These are phyloP conservation scores for Solanum acaule DNA, from an alignment of 257 asterid genomes.

Conservation along the genomic window DNA sequence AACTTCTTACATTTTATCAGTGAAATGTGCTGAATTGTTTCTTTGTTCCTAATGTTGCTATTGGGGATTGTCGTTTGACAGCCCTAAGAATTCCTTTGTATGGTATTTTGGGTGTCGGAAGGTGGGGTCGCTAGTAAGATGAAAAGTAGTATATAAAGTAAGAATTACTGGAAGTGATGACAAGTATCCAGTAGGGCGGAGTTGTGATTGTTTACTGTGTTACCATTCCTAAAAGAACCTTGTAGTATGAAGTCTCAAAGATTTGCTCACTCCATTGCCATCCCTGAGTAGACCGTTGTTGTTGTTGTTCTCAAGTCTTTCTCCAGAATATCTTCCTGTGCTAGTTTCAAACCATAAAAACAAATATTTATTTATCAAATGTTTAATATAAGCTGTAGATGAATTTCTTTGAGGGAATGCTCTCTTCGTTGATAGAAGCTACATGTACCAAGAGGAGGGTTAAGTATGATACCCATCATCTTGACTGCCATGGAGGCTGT, in stretches of 20 bases:
- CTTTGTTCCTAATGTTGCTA: neutral
- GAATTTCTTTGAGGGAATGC: neutral
- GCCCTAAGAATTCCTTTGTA: neutral
- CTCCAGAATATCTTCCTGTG: neutral
- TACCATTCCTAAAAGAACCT: neutral
- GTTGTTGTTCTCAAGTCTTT: neutral
- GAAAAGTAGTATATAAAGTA: neutral
- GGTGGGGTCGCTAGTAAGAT: neutral
- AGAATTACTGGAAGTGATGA: neutral
- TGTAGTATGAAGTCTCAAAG: neutral
- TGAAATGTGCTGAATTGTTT: constrained; percentile 1
- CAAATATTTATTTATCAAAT: neutral
- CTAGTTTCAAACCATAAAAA: neutral
- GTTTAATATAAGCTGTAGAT: neutral
- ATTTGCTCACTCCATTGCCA: neutral
- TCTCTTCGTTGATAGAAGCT: neutral
- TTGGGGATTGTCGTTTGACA: neutral
- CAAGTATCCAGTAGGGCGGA: neutral
- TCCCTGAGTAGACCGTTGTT: neutral
- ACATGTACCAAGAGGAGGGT: neutral
- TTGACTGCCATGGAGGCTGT: neutral
- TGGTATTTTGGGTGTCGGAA: neutral
- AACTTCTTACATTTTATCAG: neutral
- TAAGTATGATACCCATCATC: neutral
- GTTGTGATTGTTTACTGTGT: neutral